Base-by-base conservation (phyloP, 768 basidiomycete genomes). In the Paxillus involutus region DNA sequence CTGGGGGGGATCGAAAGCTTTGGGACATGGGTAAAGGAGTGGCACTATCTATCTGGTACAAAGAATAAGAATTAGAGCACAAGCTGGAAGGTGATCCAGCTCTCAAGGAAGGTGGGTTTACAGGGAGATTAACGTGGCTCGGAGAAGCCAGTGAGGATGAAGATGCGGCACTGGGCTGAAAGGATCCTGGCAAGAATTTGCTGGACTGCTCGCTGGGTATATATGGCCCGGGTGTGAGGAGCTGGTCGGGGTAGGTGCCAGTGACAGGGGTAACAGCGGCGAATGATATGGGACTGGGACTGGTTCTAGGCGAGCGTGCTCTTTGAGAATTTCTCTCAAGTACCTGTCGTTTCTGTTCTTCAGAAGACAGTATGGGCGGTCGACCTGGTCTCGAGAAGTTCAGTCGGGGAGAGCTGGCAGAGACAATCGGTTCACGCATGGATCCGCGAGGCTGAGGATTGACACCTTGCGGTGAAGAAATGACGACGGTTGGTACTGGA, bases 371-470 rank as follows among this genome's bases (percentile, higher is more conserved):
- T 58, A 75, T 74, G 0, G 68, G 69, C 16, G 79, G 77, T 19
- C 80, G 79, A 49, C 80, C 77, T 44, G 86, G 85, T 46, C 85
- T 74, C 21, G 88, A 88, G 61, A 84, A 88, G 63, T 88, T 89
- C 30, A 77, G 65, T 13, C 74, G 73, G 6, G 76, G 72, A 16
- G 60, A 52, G 33, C 57, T 66, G 43, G 56, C 54, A 14, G 60
- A 32, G 40, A 76, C 68, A 35, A 82, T 75, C 7, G 80, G 79
- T 44, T 74, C 71, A 19, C 79, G 75, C 51, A 68, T 59, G 10
- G 63, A 49, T 16, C 50, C 51, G 10, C 35, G 39, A 69, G 72
- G 7, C 64, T 56, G 39, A 55, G 62, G 44, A 17, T 14, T 30
- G 17, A 60, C 62, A 45, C 69, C 71, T 33, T 66, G 57, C 7